Evolutionary conservation across 2,329 filamentous ascomycete genomes (phyloP).

Genomic region (Aspergillus sclerotialis): DNA sequence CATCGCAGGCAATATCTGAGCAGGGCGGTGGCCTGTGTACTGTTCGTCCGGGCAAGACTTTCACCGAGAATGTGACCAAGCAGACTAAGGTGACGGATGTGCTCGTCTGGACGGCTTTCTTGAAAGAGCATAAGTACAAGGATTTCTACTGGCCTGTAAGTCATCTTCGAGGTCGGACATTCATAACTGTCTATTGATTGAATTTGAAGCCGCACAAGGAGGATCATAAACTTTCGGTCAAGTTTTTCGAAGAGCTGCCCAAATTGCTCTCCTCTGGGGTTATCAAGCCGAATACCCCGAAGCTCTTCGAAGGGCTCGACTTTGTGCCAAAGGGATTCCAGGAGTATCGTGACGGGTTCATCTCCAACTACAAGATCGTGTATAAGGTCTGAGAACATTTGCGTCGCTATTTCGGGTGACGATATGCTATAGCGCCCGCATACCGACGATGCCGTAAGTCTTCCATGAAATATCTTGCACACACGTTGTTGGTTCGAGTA

Average conservation of each 20-base stretch:
- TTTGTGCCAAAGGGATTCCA: constrained; percentile 30
- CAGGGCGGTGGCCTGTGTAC: constrained; percentile 32
- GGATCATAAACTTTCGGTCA: constrained; percentile 30
- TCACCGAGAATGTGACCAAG: constrained; percentile 29
- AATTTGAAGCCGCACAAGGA: constrained; percentile 13
- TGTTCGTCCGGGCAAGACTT: constrained; percentile 34
- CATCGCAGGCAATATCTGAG: constrained; percentile 23
- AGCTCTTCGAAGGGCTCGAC: constrained; percentile 25
- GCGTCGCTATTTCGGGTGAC: no score
- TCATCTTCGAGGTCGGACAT: no score
- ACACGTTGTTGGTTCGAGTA: no score
- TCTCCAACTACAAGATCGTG: constrained; percentile 37
- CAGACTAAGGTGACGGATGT: constrained; percentile 34
- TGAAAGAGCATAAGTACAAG: constrained; percentile 34
- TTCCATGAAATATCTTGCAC: no score
- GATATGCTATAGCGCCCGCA: no score
- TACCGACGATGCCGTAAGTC: no score
- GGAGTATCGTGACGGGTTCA: constrained; percentile 30
- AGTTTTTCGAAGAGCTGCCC: constrained; percentile 33
- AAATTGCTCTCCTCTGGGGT: constrained; percentile 24
- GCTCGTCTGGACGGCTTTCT: constrained; percentile 38
- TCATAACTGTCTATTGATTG: constrained; percentile 3
- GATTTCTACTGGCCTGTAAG: constrained; percentile 32
- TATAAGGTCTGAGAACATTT: constrained; percentile 26
- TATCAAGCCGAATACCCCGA: constrained; percentile 29